Evolutionary conservation across 169 alveolate species (phyloP).

Genomic region (Plasmodium ovale): DNA sequence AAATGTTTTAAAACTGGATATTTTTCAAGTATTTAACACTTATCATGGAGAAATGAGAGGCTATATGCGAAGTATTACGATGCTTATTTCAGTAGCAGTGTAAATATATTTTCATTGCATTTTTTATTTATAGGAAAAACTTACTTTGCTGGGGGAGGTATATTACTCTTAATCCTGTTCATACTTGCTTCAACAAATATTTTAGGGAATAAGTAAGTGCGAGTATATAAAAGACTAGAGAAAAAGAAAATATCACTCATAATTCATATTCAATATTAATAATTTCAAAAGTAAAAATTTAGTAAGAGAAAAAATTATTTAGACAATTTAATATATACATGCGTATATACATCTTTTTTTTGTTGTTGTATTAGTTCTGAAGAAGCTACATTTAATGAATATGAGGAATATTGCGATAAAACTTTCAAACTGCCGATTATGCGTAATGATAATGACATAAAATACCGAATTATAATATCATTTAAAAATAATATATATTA

Average conservation of each 20-base stretch:
- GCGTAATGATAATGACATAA: not conserved
- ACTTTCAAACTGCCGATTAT: not conserved
- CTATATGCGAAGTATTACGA: not conserved
- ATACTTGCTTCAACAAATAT: not conserved
- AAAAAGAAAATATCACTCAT: too few relatives aligned
- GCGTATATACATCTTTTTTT: not conserved
- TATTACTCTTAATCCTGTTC: not conserved
- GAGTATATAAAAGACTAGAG: not conserved
- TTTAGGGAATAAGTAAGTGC: not conserved
- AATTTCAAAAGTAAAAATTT: not conserved
- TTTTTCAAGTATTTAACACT: conserved; percentile 8
- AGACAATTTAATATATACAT: not conserved
- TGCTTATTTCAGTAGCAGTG: not conserved
- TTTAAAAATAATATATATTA: not conserved
- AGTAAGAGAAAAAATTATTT: not conserved
- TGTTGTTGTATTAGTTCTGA: not conserved
- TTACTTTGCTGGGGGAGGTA: not conserved
- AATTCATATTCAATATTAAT: too few relatives aligned
- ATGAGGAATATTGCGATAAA: not conserved
- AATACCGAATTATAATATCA: not conserved
- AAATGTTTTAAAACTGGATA: not conserved
- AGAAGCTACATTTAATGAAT: not conserved
- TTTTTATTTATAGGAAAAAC: not conserved
- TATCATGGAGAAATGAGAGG: not conserved
- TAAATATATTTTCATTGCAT: not conserved